Conservation (phyloP, 805 yeast genomes). For the Hanseniaspora pseudoguilliermondii region DNA sequence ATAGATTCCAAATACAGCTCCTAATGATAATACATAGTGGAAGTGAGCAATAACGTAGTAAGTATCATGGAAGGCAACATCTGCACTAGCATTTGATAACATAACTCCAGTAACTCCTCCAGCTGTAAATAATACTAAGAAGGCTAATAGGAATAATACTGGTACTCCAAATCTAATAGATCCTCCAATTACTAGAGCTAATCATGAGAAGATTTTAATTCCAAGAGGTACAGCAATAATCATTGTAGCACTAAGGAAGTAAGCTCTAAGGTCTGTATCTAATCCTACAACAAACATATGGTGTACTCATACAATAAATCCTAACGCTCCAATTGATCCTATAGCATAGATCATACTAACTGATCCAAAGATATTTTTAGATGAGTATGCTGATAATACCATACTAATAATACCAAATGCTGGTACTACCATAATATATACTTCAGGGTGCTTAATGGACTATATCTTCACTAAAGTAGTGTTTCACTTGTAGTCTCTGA, state of each 20-base stretch:
- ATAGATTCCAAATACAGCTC: slow-evolving; percentile 16
- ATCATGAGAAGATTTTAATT: slow-evolving; percentile 14
- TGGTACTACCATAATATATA: slow-evolving; percentile 17
- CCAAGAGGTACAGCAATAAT: slow-evolving; percentile 16
- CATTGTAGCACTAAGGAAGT: slow-evolving; percentile 19
- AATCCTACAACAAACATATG: slow-evolving; percentile 24
- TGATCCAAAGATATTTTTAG: slow-evolving; percentile 17
- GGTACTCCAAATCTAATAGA: slow-evolving; percentile 14
- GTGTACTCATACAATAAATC: slow-evolving; percentile 19
- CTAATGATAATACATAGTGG: slow-evolving; percentile 17
- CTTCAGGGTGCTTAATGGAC: slow-evolving; percentile 11
- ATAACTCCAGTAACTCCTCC: slow-evolving; percentile 19
- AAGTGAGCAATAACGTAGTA: slow-evolving; percentile 13
- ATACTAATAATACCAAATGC: slow-evolving; percentile 18
- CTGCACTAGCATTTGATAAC: slow-evolving; percentile 17
- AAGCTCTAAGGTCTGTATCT: slow-evolving; percentile 21
- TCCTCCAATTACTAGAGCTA: slow-evolving; percentile 16
- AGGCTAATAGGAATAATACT: slow-evolving; percentile 16
- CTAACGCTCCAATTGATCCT: slow-evolving; percentile 18
- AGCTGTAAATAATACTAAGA: slow-evolving; percentile 18
- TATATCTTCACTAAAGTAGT: background rate
- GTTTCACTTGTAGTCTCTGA: slow-evolving; percentile 8
- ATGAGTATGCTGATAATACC: slow-evolving; percentile 10
- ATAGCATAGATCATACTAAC: slow-evolving; percentile 19
- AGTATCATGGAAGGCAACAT: slow-evolving; percentile 18